Evolutionary conservation across 441 rosid genomes (phyloP).

Genomic region (Syzygium malaccense): DNA sequence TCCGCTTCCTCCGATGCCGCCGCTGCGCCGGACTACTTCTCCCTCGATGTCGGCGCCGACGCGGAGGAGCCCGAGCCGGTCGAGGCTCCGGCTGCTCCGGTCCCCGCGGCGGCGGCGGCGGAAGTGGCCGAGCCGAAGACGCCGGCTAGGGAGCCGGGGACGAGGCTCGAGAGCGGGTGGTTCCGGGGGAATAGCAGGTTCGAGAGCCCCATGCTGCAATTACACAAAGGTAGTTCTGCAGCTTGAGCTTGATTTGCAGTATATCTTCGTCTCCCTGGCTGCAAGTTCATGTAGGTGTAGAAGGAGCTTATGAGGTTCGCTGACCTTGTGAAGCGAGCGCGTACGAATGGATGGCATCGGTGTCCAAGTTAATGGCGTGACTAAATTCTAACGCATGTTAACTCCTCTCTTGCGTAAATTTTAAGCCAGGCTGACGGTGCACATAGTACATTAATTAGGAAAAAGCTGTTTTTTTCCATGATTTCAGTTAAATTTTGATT

Average conservation of each 20-base stretch:
- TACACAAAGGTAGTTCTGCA: conserved; percentile 66
- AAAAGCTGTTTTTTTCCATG: background rate
- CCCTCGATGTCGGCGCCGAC: conserved; percentile 38
- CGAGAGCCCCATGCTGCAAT: conserved; percentile 81
- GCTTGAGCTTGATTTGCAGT: background rate
- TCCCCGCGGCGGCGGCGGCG: background rate
- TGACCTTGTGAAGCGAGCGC: background rate
- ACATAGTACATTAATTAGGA: background rate
- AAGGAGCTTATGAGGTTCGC: background rate
- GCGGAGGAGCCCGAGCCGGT: background rate
- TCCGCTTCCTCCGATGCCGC: conserved; percentile 19
- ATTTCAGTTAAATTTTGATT: background rate
- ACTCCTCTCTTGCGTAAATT: background rate
- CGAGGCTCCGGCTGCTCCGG: conserved; percentile 14
- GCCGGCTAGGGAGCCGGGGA: background rate
- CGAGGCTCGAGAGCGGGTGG: conserved; percentile 55
- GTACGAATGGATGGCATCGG: background rate
- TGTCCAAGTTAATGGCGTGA: background rate
- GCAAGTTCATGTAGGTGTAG: background rate
- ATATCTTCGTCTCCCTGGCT: background rate
- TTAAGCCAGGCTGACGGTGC: background rate
- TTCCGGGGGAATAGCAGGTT: conserved; percentile 56
- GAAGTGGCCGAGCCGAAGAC: conserved; percentile 13
- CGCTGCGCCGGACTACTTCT: conserved; percentile 57
- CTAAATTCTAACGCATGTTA: background rate